phyloP scores from a whole-genome alignment of 1,284 basidiomycete genomes.

The Paramarasmius palmivorus region DNA sequence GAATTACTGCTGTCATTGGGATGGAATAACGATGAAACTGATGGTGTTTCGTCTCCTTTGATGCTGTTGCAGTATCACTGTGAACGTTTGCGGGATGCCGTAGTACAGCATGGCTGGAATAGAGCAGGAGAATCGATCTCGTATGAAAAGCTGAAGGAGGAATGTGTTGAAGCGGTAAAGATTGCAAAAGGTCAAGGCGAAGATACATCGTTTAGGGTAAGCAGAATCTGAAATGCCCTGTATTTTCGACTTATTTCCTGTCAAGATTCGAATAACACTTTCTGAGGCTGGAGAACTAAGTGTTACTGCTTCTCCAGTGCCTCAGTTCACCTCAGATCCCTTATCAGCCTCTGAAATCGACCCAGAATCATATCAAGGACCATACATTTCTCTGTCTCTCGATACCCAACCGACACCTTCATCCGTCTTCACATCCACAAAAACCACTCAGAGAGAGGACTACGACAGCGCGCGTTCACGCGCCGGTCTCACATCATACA shows the following conservation, averaged over 20 bases:
- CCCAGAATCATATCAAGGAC: constrained; percentile 18
- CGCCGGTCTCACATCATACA: constrained; percentile 39
- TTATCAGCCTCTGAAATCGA: constrained; percentile 36
- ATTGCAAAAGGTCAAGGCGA: constrained; percentile 12
- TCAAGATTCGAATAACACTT: constrained; percentile 66
- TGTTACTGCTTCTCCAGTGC: constrained; percentile 40
- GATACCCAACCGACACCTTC: constrained; percentile 55
- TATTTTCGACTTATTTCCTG: constrained; percentile 1
- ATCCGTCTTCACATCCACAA: constrained; percentile 61
- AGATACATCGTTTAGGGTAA: constrained; percentile 18
- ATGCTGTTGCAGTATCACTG: constrained; percentile 60
- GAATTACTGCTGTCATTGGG: constrained; percentile 37
- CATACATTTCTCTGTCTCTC: constrained; percentile 32
- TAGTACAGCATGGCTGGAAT: constrained; percentile 50
- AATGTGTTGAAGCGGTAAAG: constrained; percentile 45
- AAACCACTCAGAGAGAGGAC: constrained; percentile 61
- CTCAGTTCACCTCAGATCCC: constrained; percentile 40
- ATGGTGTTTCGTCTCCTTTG: constrained; percentile 53
- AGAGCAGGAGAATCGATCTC: constrained; percentile 33
- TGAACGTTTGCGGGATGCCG: constrained; percentile 55
- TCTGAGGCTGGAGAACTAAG: constrained; percentile 43
- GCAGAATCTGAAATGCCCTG: neutral
- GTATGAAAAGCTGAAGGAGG: constrained; percentile 35
- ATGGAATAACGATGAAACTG: constrained; percentile 56
- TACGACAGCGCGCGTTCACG: constrained; percentile 65